A percentile compares a stretch with the other conserved stretches of the same genome.
These are phyloP conservation scores for Erythrobasidium yunnanense DNA, from an alignment of 768 basidiomycete species.

Conservation along the genomic window DNA sequence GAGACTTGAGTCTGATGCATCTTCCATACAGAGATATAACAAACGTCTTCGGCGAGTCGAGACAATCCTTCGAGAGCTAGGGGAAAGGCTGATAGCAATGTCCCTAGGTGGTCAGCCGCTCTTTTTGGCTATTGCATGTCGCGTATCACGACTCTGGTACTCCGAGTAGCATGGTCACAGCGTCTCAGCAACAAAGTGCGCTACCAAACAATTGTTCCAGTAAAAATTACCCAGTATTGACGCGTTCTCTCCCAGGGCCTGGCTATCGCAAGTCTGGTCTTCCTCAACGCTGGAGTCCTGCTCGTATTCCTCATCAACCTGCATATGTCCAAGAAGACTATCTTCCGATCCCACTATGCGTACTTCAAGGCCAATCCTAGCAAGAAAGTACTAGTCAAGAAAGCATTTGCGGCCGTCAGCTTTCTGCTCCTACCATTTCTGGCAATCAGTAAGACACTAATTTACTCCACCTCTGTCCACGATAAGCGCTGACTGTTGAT, in stretches of 20 bases:
- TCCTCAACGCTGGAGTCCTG: constrained; percentile 14
- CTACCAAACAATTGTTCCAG: too few relatives aligned
- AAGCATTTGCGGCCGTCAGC: neutral
- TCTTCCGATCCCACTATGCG: constrained; percentile 4
- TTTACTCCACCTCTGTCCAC: neutral
- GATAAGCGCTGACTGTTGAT: neutral
- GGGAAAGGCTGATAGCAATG: too few relatives aligned
- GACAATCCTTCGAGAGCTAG: too few relatives aligned
- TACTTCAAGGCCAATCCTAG: constrained; percentile 2
- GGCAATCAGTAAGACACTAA: constrained; percentile 3
- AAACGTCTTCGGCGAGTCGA: constrained; percentile 3
- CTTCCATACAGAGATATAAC: neutral
- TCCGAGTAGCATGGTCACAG: constrained; percentile 22
- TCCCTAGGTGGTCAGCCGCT: too few relatives aligned
- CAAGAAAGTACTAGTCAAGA: constrained; percentile 16
- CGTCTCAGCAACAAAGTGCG: neutral
- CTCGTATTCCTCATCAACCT: constrained; percentile 8
- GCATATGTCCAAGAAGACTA: constrained; percentile 17
- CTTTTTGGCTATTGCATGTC: constrained; percentile 24
- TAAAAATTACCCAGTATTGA: too few relatives aligned
- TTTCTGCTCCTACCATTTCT: constrained; percentile 6
- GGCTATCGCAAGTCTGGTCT: constrained; percentile 13
- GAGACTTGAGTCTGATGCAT: neutral
- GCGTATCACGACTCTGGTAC: neutral
- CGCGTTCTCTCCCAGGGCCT: too few relatives aligned